A percentile compares a stretch with the other conserved stretches of the same genome.
phyloP scores from a whole-genome alignment of 106 monocot species.

The Acorus calamus region DNA sequence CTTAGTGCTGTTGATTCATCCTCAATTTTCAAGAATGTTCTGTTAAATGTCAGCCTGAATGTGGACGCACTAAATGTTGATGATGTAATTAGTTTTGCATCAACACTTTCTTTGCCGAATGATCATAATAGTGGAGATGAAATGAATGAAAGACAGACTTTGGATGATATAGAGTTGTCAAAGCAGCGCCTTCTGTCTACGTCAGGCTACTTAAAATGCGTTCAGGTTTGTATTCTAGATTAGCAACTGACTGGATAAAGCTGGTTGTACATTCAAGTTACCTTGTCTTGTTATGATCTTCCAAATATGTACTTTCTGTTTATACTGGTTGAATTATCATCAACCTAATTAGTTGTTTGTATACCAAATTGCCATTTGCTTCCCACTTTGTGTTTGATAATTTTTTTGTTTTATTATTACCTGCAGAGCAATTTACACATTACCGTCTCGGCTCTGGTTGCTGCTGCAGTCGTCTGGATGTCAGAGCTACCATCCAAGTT shows the following conservation, averaged over 20 bases:
- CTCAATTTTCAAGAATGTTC: conserved; percentile 27
- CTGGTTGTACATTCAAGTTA: not conserved
- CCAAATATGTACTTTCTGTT: not conserved
- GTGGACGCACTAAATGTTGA: conserved; percentile 46
- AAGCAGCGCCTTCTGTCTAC: conserved; percentile 75
- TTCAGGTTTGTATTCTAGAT: conserved; percentile 47
- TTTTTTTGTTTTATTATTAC: conserved; percentile 1
- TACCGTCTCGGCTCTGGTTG: conserved; percentile 70
- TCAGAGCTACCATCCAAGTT: conserved; percentile 70
- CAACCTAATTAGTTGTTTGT: not conserved
- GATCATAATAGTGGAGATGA: conserved; percentile 13
- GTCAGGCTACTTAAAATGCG: conserved; percentile 83
- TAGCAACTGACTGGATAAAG: not conserved
- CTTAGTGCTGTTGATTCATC: conserved; percentile 31
- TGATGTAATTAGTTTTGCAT: conserved; percentile 54
- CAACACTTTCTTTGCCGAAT: conserved; percentile 34
- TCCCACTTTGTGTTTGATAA: not conserved
- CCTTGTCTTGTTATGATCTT: not conserved
- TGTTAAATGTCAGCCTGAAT: conserved; percentile 19
- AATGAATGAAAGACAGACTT: conserved; percentile 19
- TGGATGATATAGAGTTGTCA: conserved; percentile 55
- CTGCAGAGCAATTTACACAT: conserved; percentile 94
- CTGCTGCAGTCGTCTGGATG: conserved; percentile 88
- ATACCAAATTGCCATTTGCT: not conserved
- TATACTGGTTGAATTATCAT: not conserved